Base-by-base conservation (phyloP, 805 yeast species). In the Ogataea zsoltii region DNA sequence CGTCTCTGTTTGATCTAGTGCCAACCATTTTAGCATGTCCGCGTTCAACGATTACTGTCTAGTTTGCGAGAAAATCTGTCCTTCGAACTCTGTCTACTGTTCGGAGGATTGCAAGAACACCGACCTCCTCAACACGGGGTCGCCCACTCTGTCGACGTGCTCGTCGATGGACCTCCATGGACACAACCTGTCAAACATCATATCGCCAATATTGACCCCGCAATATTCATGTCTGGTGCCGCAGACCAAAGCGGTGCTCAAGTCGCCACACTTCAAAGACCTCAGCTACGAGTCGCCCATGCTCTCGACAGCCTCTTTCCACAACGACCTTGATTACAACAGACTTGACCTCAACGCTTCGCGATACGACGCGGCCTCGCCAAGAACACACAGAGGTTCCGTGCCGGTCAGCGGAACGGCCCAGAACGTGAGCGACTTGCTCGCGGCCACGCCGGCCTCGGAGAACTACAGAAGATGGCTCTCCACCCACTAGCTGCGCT, bases 11-110 rank as follows among this genome's bases (percentile, higher is more conserved):
- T n/a, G 13, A 4, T 28, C 13, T 28, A 28, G 7, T 11, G 31
- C 31, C 11, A n/a, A 28, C 5, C 13, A 28, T 13, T 7, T 34
- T 30, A 35, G 4, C 37, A 72, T 74, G 77, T 66, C 77, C 33
- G 70, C 71, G 7, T 66, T 66, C 49, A 61, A 66, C 51, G 71
- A 66, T 41, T 66, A 60, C 54, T 66, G 71, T 46, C 48, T 66
- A 25, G 65, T 66, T 17, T 66, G 71, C 53, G 71, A 66, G 42
- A 60, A 63, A 47, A 51, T 62, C 25, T 64, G 69, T 38, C 38
- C 59, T 3, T 48, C 61, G 3, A 61, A 61, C 43, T 54, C 63
- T 3, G 66, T 62, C 15, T 66, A 66, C 51, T 66, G 71, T 45
- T 66, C 66, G 6, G 64, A 64, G 12, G 41, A 40, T 1, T 66